Evolutionary conservation across 1,139 yeast genomes (phyloP), one percentile per base, ranked within the genome.

Genomic region (Sugiyamaella sp.): DNA sequence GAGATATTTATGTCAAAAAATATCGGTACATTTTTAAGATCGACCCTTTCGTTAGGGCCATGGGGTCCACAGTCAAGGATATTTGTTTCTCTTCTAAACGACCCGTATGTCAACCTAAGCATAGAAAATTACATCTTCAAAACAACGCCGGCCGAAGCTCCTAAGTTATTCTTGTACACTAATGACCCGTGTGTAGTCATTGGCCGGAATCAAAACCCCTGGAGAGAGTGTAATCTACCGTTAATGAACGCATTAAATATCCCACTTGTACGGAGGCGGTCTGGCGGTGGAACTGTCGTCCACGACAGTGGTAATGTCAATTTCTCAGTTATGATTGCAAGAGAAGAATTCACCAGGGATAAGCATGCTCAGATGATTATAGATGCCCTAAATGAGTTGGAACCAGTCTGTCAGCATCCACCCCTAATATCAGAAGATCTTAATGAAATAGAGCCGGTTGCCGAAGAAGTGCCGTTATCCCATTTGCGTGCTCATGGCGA

Each of bases 201-300:
- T n/a, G 99, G 99, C 0, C 89, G 95, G 66, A 93, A 93, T 67
- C 99, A 95, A 68, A 93, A 90, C 61, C 96, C 97, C 1, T 93
- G 95, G 91, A 80, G 84, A 56, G 99, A 93, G 66, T 80, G 85
- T 29, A 86, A 89, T 63, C 58, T 93, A 2, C 80, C 83, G 0
- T 64, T 82, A n/a, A 72, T 89, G 9, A 73, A 77, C 4, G 64
- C 76, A 0, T 69, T 81, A 10, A 75, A 76, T 1, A 77, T 89
- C n/a, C 93, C 95, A 0, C 68, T 91, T 10, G 70, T 95, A 2
- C 75, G 99, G 60, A 75, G 99, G 56, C 74, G 80, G 46, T 86
- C 96, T 1, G 99, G 99, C 0, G 99, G 99, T 1, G 99, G 99
- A 0, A 84, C 98, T 0, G 99, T 95, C 0, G 96, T 90, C 9